A percentile compares a stretch with the other conserved stretches of the same genome.
Conservation (phyloP, 345 rosid species). For the Populus euphratica region DNA sequence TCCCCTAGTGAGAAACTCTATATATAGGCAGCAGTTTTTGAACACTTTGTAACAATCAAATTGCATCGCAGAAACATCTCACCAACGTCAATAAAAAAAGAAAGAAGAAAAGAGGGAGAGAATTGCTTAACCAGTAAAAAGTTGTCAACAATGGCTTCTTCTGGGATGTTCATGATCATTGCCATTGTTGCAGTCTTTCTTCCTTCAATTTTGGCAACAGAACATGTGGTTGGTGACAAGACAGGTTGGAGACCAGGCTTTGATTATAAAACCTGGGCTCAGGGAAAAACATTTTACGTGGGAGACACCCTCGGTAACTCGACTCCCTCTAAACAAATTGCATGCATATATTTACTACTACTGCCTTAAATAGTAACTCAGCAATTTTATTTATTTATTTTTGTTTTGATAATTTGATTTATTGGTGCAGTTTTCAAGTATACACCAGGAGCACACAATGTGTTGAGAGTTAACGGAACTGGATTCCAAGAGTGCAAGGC, state of each 20-base stretch:
- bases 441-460: constrained; percentile 21
- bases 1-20: background rate
- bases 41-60: background rate
- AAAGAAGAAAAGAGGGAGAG: background rate
- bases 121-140: background rate
- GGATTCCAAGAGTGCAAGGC: constrained; percentile 23
- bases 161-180: constrained; percentile 17
- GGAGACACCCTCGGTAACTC: constrained; percentile 37
- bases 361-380: too few relatives aligned
- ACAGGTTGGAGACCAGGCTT: constrained; percentile 16
- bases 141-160: constrained; percentile 25
- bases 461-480: constrained; percentile 22
- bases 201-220: constrained; percentile 23
- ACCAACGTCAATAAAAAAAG: background rate
- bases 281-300: constrained; percentile 27
- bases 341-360: background rate
- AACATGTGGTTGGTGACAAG: constrained; percentile 17
- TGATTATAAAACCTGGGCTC: constrained; percentile 33
- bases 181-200: constrained; percentile 11
- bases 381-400: background rate
- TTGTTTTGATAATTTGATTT: background rate
- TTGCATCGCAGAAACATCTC: background rate
- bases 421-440: constrained; percentile 37
- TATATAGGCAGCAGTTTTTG: background rate
- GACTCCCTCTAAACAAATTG: background rate